Conservation (phyloP, 2,329 filamentous ascomycete genomes). For the Davidsoniella eucalypti region DNA sequence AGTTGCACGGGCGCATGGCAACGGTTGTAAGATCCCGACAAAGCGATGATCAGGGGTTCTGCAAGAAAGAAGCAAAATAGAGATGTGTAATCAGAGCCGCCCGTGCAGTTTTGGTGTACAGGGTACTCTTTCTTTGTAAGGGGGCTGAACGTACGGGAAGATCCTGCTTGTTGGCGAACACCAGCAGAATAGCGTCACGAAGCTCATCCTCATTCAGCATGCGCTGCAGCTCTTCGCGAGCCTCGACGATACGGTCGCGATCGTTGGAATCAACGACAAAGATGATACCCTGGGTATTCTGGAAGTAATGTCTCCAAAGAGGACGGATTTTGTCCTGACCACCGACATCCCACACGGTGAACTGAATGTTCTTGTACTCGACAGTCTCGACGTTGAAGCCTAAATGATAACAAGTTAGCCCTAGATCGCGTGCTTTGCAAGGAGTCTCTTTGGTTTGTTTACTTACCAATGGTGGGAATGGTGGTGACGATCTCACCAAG, state of each 20-base stretch:
- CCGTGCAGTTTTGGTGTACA: not conserved
- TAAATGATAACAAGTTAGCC: constrained; percentile 20
- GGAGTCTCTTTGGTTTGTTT: not conserved
- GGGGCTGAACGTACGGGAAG: constrained; percentile 53
- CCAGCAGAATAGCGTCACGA: constrained; percentile 86
- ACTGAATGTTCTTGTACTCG: constrained; percentile 99
- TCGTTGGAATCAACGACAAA: constrained; percentile 99
- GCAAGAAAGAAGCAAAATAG: too few species aligned
- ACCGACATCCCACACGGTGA: constrained; percentile 99
- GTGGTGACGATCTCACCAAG: constrained; percentile 98
- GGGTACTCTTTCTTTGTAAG: not conserved
- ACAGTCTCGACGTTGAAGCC: constrained; percentile 99
- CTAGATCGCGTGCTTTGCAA: not conserved
- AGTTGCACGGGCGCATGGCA: not conserved
- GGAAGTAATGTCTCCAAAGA: constrained; percentile 99
- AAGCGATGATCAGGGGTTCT: not conserved
- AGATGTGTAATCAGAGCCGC: not conserved
- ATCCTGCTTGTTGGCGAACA: constrained; percentile 99
- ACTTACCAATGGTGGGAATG: constrained; percentile 89
- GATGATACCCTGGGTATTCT: constrained; percentile 98
- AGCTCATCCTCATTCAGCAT: constrained; percentile 99
- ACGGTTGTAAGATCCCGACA: not conserved
- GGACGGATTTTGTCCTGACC: constrained; percentile 99
- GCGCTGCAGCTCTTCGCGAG: constrained; percentile 86
- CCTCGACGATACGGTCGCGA: constrained; percentile 94